Evolutionary conservation across 2,329 filamentous ascomycete genomes (phyloP), one percentile per base, ranked within the genome.

Genomic region (Ophiostoma pallidulum): DNA sequence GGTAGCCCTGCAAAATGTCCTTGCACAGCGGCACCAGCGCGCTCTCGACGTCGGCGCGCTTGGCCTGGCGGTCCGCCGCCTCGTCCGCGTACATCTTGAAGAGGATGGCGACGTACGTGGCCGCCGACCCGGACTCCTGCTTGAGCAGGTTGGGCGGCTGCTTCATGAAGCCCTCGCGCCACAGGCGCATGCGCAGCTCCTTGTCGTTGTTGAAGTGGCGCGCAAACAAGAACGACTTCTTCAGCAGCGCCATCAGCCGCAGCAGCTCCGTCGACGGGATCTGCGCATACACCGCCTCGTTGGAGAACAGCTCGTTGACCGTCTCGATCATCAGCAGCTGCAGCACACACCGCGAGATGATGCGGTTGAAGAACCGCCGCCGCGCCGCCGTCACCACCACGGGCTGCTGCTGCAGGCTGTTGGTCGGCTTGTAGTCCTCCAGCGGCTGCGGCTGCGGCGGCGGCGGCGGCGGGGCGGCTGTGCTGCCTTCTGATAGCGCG

Each of bases 251-350:
- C 94, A 98, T 99, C 13, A 99, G 74, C 3, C 90, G 82, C 18
- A 99, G 74, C 0, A 99, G 79, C 61, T 97, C 89, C 9, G 78
- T 71, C 0, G 89, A 95, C 0, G 92, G 94, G 33, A 98, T 98
- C 62, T 94, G 82, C 6, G 82, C 75, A 62, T 98, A 98, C 14
- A 98, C 94, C 1, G 86, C 80, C 61, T 97, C 90, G 64, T 97
- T 98, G 57, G 89, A 94, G 70, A 98, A 98, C 41, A 99, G 80
- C 65, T 99, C 94, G 60, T 94, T 94, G 36, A 99, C 94, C 0
- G 94, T 99, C 65, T 98, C 94, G 58, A 98, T 98, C 89, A 98
- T 98, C 54, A 99, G 80, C 2, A 98, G 78, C 65, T 98, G 94
- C 8, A 99, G 73, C 4, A 98, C 94, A 62, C 92, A 99, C 56